These are phyloP conservation scores for Cardamine resedifolia DNA, from an alignment of 345 rosid genomes.

Conservation along the genomic window DNA sequence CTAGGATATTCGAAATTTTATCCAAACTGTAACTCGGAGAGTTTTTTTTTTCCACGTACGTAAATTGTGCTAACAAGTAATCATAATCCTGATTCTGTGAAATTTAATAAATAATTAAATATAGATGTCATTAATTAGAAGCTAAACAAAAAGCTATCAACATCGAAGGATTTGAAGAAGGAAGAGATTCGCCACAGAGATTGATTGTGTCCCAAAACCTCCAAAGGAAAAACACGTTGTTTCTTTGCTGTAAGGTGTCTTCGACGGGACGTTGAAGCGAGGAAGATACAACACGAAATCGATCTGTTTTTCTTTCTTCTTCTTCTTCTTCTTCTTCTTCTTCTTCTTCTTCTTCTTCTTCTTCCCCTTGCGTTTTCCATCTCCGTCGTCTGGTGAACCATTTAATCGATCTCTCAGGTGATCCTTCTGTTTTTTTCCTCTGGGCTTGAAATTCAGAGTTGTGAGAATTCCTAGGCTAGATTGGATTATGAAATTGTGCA, in stretches of 20 bases:
- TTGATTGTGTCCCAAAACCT: conserved; percentile 23
- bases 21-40: neutral
- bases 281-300: conserved; percentile 16
- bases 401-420: conserved; percentile 34
- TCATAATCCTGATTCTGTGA: no score
- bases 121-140: no score
- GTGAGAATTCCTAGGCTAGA: neutral
- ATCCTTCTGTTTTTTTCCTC: neutral
- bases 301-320: conserved; percentile 2
- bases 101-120: no score
- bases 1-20: neutral
- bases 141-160: conserved; percentile 17
- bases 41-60: neutral
- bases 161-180: conserved; percentile 11
- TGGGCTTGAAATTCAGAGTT: neutral
- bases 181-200: conserved; percentile 26
- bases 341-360: conserved; percentile 2
- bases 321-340: neutral
- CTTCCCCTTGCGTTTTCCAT: neutral
- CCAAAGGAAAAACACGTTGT: conserved; percentile 18
- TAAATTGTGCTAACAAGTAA: no score
- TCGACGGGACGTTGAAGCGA: conserved; percentile 31
- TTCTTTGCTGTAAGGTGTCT: conserved; percentile 11
- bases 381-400: neutral
- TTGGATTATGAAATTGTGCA: conserved; percentile 4